Percentiles rank a stretch among this genome's conserved stretches.
These are phyloP conservation scores for Annulohypoxylon nitens DNA, from an alignment of 495 filamentous ascomycete genomes.

Conservation along the genomic window DNA sequence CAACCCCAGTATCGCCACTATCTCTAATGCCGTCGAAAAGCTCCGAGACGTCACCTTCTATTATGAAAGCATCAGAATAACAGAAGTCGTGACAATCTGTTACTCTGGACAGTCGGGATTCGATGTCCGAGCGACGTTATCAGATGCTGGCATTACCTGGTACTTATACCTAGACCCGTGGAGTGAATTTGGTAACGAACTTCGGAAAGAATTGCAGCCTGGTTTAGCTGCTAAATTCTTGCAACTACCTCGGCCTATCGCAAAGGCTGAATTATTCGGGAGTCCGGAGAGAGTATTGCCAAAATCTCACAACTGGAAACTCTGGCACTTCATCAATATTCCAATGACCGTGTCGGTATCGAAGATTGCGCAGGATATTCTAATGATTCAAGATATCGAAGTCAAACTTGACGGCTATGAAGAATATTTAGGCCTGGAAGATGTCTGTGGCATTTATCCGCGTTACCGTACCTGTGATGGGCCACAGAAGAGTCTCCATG, in stretches of 20 bases:
- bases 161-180: constrained; percentile 53
- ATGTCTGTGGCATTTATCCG: constrained; percentile 68
- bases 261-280: constrained; percentile 7
- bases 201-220: background rate
- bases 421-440: background rate
- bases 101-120: constrained; percentile 49
- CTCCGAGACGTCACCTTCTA: constrained; percentile 44
- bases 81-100: constrained; percentile 51
- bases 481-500: constrained; percentile 69
- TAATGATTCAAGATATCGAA: background rate
- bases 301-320: constrained; percentile 2
- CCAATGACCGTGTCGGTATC: background rate
- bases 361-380: background rate
- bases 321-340: constrained; percentile 21
- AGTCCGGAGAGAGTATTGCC: background rate
- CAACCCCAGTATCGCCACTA: background rate
- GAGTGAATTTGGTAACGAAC: constrained; percentile 15
- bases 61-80: constrained; percentile 51
- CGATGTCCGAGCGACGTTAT: constrained; percentile 54
- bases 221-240: background rate
- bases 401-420: background rate
- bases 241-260: constrained; percentile 38
- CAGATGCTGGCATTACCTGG: constrained; percentile 37
- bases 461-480: constrained; percentile 75
- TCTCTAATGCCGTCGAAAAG: background rate